Base-by-base conservation (phyloP, 106 monocot genomes). In the Allium fistulosum region DNA sequence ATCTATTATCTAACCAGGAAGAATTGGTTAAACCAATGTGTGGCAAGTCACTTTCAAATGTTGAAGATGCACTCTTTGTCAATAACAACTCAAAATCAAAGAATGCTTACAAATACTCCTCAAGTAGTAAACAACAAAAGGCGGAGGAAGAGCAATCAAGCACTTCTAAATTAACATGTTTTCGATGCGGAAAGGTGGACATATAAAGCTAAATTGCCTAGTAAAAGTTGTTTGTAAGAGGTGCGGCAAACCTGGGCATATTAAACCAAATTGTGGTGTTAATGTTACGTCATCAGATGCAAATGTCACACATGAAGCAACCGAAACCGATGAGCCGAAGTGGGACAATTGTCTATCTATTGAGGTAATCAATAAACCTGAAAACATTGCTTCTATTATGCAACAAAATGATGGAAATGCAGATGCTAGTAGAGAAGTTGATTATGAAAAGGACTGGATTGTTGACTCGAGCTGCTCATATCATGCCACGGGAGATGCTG, bases 401-500 rank as follows among this genome's bases (percentile, higher is more conserved):
- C 53, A 56, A 53, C 28, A 69, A 14, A 7, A 53, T 56, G 26
- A 7, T 11, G 4, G 1, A 37, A 28, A 8, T 5, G 56, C 55
- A 57, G 4, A 53, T 3, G 7, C 15, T 4, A 57, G 12, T n/a
- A 69, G 46, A 45, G 26, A 57, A 52, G 53, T 52, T 28, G 10
- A 69, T 57, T 52, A 69, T 28, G 46, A 45, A 27, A 18, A 57
- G 53, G 69, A 57, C 4, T 67, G 67, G 67, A 67, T 67, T 22
- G 26, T 67, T 67, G 50, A 67, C 37, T 67, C 67, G 8, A 52
- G 56, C 57, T 69, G 56, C 46, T 69, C 57, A 26, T 52, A 69
- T n/a, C 69, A 69, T 26, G 53, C 46, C 45, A 69, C 57, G 12
- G 56, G 18, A 12, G 57, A 57, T 69, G 69, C 10, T 57, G 11